Evolutionary conservation across 257 asterid species (phyloP), one percentile per base, ranked within the genome.

Genomic region (Paraleonurus japonicus): DNA sequence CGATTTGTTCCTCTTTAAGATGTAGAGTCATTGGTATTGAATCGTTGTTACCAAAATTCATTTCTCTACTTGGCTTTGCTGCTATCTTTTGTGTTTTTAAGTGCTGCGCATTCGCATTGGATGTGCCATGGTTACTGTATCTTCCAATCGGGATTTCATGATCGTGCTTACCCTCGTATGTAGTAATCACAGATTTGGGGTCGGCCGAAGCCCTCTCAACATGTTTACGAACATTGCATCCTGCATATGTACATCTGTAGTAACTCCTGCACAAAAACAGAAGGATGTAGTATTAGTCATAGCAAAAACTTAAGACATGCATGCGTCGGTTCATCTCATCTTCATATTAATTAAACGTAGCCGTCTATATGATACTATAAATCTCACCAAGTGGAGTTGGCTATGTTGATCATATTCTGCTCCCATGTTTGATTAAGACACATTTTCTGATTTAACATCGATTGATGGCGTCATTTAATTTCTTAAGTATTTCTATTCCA

Each of bases 151-250:
- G 98, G 81, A 87, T 80, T 50, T 84, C 96, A 55, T 93, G 98
- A 65, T 84, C 71, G 70, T 93, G 98, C 67, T 90, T 90, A 58
- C 98, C 97, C 71, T 93, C 97, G 5, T 93, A 93, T 3, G 98
- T 89, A 3, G 98, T 93, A 24, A 90, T 81, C 5, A 92, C 98
- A 4, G 90, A 82, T 80, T 93, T 90, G 39, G 96, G 84, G 67
- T 93, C 98, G 0, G 89, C 48, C 17, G 98, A 84, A 48, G 98
- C 88, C 78, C 98, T 89, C 81, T 93, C 98, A 0, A 93, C 96
- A 39, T 93, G 98, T 80, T 93, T 93, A 27, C 98, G 96, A 4
- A 93, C 98, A 26, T 82, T 91, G 85, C 98, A 93, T 69, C 97
- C 98, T 0, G 87, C 79, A 67, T 65, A 83, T 24, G 98, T 90